These are phyloP conservation scores for Gillenia trifoliata DNA, from an alignment of 306 rosid species.

Conservation along the genomic window DNA sequence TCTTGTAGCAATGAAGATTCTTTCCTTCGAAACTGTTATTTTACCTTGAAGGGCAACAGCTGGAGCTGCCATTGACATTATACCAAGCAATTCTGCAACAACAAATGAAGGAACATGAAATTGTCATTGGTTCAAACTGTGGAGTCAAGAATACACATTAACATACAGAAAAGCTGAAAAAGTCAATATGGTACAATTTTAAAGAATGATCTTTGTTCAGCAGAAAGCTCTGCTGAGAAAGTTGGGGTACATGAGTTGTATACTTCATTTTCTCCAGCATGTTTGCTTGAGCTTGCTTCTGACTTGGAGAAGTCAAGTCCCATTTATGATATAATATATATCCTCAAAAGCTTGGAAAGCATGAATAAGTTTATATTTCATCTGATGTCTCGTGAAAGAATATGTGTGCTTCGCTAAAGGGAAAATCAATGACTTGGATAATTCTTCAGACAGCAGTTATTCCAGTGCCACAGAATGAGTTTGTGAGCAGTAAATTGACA, in stretches of 20 bases:
- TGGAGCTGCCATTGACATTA: slow-evolving; percentile 54
- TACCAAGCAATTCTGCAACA: slow-evolving; percentile 83
- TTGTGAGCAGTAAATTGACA: slow-evolving; percentile 79
- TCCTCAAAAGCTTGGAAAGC: slow-evolving; percentile 79
- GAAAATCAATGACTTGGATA: slow-evolving; percentile 57
- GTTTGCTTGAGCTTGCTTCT: slow-evolving; percentile 61
- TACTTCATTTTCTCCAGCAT: slow-evolving; percentile 58
- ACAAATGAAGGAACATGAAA: slow-evolving; percentile 59
- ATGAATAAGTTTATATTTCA: slow-evolving; percentile 64
- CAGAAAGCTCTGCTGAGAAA: slow-evolving; percentile 29
- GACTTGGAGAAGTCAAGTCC: slow-evolving; percentile 75
- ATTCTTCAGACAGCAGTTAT: slow-evolving; percentile 46
- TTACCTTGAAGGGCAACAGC: slow-evolving; percentile 65
- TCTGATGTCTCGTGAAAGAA: slow-evolving; percentile 73
- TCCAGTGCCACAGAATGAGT: slow-evolving; percentile 69
- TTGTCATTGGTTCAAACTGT: slow-evolving; percentile 39
- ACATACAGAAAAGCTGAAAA: slow-evolving; percentile 51
- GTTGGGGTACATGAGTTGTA: slow-evolving; percentile 38
- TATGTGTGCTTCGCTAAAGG: slow-evolving; percentile 87
- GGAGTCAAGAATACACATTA: slow-evolving; percentile 70
- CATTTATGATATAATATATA: slow-evolving; percentile 55
- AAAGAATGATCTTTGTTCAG: slow-evolving; percentile 29
- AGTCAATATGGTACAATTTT: slow-evolving; percentile 27
- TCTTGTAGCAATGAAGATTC: slow-evolving; percentile 44
- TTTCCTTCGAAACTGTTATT: slow-evolving; percentile 53